Evolutionary conservation across 495 filamentous ascomycete species (phyloP).

Genomic region (Penicillium soppii): DNA sequence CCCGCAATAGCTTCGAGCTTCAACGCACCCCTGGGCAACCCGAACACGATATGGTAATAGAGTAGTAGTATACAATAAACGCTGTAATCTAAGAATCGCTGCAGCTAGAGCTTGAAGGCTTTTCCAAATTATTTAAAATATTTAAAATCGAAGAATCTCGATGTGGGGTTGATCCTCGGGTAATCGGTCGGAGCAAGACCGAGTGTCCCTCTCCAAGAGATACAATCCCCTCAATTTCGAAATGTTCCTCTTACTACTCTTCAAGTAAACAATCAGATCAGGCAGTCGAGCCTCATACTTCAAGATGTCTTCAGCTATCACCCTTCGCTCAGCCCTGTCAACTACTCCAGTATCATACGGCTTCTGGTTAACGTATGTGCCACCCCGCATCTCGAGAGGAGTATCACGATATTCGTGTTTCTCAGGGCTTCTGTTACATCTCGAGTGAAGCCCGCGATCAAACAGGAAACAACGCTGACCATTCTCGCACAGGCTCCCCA

Average conservation of each 20-base stretch:
- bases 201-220: constrained; percentile 7
- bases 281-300: not conserved
- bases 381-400: not conserved
- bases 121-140: no score
- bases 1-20: no score
- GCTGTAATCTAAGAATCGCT: no score
- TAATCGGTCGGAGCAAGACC: constrained; percentile 11
- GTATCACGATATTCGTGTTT: not conserved
- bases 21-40: no score
- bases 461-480: not conserved
- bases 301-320: not conserved
- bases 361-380: constrained; percentile 42
- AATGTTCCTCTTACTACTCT: not conserved
- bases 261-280: not conserved
- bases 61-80: no score
- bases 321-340: constrained; percentile 2
- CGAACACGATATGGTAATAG: no score
- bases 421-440: not conserved
- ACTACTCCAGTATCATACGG: constrained; percentile 21
- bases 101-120: no score
- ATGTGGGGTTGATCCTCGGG: constrained; percentile 8
- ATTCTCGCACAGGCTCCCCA: constrained; percentile 25
- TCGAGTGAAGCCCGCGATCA: not conserved
- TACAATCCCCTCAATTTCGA: not conserved
- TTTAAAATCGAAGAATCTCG: not conserved